phyloP scores from a whole-genome alignment of 106 monocot genomes.

The Platanthera guangdongensis region DNA sequence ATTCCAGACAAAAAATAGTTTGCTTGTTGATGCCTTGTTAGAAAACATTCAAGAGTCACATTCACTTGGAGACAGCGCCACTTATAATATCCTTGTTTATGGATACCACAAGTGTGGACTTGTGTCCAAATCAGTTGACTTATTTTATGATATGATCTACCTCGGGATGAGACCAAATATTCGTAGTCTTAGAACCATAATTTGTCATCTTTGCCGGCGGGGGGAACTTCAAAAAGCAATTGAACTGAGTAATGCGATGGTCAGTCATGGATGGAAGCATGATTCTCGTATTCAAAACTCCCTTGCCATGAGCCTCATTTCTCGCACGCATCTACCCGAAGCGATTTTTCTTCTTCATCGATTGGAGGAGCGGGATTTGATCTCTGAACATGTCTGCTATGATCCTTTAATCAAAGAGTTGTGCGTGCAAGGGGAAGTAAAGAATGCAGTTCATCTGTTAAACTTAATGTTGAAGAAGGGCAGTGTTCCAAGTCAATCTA shows the following conservation, averaged over 20 bases:
- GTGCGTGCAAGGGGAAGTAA: slow-evolving; percentile 34
- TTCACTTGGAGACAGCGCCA: slow-evolving; percentile 33
- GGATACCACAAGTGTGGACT: slow-evolving; percentile 63
- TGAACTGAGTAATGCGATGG: slow-evolving; percentile 45
- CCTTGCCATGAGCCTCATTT: slow-evolving; percentile 37
- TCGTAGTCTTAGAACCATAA: slow-evolving; percentile 51
- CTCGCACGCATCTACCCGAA: slow-evolving; percentile 28
- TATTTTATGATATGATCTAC: slow-evolving; percentile 39
- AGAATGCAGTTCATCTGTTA: slow-evolving; percentile 49
- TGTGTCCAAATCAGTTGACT: slow-evolving; percentile 29
- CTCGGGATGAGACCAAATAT: slow-evolving; percentile 48
- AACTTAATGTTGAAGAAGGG: slow-evolving; percentile 77
- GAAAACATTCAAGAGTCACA: slow-evolving; percentile 43
- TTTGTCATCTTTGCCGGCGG: slow-evolving; percentile 38
- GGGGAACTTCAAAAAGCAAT: slow-evolving; percentile 46
- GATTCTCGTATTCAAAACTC: slow-evolving; percentile 36
- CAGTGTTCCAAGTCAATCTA: slow-evolving; percentile 50
- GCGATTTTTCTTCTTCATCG: slow-evolving; percentile 38
- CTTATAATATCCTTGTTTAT: slow-evolving; percentile 76
- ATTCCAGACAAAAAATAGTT: slow-evolving; percentile 36
- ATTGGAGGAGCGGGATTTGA: slow-evolving; percentile 23
- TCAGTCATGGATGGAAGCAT: slow-evolving; percentile 35
- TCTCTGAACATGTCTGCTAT: slow-evolving; percentile 20
- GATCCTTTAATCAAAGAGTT: slow-evolving; percentile 54
- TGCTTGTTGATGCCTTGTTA: slow-evolving; percentile 43